Conservation (phyloP, 768 basidiomycete species). For the Tremella fuciformis region DNA sequence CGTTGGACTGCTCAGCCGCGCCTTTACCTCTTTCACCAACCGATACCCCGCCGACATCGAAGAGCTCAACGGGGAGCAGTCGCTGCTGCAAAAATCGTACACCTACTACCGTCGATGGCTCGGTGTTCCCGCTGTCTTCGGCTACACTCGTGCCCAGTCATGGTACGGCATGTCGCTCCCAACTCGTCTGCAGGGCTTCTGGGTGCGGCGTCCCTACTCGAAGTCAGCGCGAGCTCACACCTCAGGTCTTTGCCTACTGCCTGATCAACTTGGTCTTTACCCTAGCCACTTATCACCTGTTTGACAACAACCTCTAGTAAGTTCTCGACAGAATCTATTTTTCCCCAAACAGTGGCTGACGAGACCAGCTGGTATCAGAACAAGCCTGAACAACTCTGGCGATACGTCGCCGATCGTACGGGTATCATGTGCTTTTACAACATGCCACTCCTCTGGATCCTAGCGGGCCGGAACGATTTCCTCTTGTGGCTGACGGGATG, state of each 20-base stretch:
- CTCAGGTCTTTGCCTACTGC: slow-evolving; percentile 28
- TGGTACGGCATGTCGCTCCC: slow-evolving; percentile 18
- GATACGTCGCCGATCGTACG: slow-evolving; percentile 30
- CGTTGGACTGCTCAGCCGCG: slow-evolving; percentile 14
- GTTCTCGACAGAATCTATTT: background rate
- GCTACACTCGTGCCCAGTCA: slow-evolving; percentile 23
- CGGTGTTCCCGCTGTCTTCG: slow-evolving; percentile 22
- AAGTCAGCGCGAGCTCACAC: background rate
- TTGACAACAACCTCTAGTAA: slow-evolving; percentile 31
- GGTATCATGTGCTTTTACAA: slow-evolving; percentile 37
- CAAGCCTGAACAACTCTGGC: slow-evolving; percentile 7
- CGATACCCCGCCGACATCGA: background rate
- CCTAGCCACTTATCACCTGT: slow-evolving; percentile 18
- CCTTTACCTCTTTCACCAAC: slow-evolving; percentile 8
- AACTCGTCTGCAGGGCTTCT: slow-evolving; percentile 23
- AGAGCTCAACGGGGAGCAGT: background rate
- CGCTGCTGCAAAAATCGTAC: slow-evolving; percentile 3
- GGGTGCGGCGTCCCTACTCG: slow-evolving; percentile 15
- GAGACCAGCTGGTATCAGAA: slow-evolving; percentile 12
- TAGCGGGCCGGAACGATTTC: slow-evolving; percentile 34
- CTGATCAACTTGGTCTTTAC: slow-evolving; percentile 28
- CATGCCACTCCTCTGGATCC: slow-evolving; percentile 30
- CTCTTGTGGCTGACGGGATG: slow-evolving; percentile 34
- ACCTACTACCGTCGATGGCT: slow-evolving; percentile 17
- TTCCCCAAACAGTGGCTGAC: background rate